Percentiles rank a stretch among this genome's conserved stretches.
Evolutionary conservation across 2,329 filamentous ascomycete species (phyloP).

Genomic region (Trichophyton equinum): DNA sequence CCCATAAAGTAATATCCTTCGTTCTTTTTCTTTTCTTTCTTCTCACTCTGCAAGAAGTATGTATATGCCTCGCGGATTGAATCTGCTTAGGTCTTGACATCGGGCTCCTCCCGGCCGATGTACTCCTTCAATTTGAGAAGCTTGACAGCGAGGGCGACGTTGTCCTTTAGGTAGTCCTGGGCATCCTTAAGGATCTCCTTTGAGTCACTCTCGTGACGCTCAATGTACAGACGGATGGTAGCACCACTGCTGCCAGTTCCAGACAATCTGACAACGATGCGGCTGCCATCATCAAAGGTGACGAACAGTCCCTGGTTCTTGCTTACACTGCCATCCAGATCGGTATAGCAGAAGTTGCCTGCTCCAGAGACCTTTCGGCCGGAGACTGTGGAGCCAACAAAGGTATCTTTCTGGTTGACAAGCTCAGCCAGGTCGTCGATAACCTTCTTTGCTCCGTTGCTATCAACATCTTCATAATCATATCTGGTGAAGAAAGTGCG

Average conservation of each 20-base stretch:
- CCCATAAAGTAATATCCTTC: neutral
- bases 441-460: slow-evolving; percentile 80
- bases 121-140: slow-evolving; percentile 89
- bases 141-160: slow-evolving; percentile 71
- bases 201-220: slow-evolving; percentile 80
- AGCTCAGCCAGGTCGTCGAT: slow-evolving; percentile 68
- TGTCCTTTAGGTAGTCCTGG: slow-evolving; percentile 85
- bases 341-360: slow-evolving; percentile 95
- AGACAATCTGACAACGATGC: slow-evolving; percentile 87
- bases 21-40: neutral
- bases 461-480: slow-evolving; percentile 93
- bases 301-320: slow-evolving; percentile 94
- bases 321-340: slow-evolving; percentile 91
- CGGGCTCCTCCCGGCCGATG: slow-evolving; percentile 80
- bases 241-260: slow-evolving; percentile 91
- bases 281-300: slow-evolving; percentile 86
- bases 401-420: slow-evolving; percentile 56
- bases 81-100: slow-evolving; percentile 72
- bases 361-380: slow-evolving; percentile 78
- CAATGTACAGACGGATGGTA: slow-evolving; percentile 92
- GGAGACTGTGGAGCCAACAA: slow-evolving; percentile 69
- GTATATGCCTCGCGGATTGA: neutral
- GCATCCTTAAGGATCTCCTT: slow-evolving; percentile 69
- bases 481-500: slow-evolving; percentile 98
- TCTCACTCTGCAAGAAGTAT: neutral